Conservation (phyloP, 2,329 filamentous ascomycete genomes). For the Pyrenochaeta sp. region DNA sequence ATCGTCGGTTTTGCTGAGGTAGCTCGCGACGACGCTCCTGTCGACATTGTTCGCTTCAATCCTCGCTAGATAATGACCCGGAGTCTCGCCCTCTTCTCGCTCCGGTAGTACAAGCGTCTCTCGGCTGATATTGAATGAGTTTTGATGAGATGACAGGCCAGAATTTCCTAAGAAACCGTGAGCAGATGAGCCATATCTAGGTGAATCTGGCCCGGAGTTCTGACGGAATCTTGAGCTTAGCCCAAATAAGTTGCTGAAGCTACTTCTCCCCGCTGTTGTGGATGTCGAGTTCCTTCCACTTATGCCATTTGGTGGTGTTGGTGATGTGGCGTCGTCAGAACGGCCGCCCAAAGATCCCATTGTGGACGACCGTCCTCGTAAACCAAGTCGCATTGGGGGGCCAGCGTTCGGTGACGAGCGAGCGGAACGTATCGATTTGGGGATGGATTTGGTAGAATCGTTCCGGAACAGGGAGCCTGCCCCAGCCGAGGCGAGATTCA, state of each 20-base stretch:
- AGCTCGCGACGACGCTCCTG: constrained; percentile 82
- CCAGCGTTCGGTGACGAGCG: constrained; percentile 63
- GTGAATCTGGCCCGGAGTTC: constrained; percentile 75
- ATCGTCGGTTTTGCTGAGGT: constrained; percentile 86
- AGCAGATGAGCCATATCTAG: constrained; percentile 66
- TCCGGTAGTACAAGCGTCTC: constrained; percentile 77
- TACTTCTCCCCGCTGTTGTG: constrained; percentile 79
- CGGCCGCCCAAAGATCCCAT: constrained; percentile 81
- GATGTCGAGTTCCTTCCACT: constrained; percentile 79
- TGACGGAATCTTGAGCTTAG: constrained; percentile 79
- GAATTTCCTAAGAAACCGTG: constrained; percentile 72
- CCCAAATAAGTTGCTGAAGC: constrained; percentile 87
- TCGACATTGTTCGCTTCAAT: constrained; percentile 81
- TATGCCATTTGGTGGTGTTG: constrained; percentile 57
- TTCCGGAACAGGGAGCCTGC: constrained; percentile 62
- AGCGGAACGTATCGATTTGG: constrained; percentile 71
- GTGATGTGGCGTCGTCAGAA: constrained; percentile 74
- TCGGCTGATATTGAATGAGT: constrained; percentile 79
- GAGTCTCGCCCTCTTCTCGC: constrained; percentile 85
- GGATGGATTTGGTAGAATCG: constrained; percentile 70
- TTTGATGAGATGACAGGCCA: constrained; percentile 78
- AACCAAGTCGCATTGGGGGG: constrained; percentile 63
- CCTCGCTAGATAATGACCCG: constrained; percentile 85
- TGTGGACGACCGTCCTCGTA: constrained; percentile 85
- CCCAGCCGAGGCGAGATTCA: constrained; percentile 57